These are phyloP conservation scores for Nicotiana knightiana DNA, from an alignment of 257 asterid genomes.

Conservation along the genomic window DNA sequence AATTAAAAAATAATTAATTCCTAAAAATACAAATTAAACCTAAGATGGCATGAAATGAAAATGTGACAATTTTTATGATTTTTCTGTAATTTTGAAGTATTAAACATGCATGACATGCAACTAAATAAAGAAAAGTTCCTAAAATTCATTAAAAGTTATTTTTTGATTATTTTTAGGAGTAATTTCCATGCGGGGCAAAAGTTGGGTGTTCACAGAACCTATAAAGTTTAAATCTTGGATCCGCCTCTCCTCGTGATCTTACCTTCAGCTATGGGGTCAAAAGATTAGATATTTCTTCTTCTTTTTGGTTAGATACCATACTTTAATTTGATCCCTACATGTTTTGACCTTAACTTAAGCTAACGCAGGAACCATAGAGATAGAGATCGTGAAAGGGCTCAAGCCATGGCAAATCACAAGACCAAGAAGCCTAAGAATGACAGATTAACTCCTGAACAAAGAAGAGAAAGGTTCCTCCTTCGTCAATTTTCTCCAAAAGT, in stretches of 20 bases:
- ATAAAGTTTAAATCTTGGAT: no score
- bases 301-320: background rate
- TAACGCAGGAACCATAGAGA: conserved; percentile 79
- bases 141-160: no score
- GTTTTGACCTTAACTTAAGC: conserved; percentile 42
- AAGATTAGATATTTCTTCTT: background rate
- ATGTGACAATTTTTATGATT: no score
- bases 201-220: no score
- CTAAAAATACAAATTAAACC: no score
- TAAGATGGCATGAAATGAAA: no score
- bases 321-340: conserved; percentile 6
- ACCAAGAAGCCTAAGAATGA: conserved; percentile 42
- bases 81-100: no score
- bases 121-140: no score
- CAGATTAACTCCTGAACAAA: conserved; percentile 79
- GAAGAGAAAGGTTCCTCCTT: conserved; percentile 55
- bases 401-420: conserved; percentile 53
- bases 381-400: conserved; percentile 83
- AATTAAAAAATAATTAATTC: no score
- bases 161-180: no score
- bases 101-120: no score
- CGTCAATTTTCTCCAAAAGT: background rate
- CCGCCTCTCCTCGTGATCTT: background rate
- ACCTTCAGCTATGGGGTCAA: background rate
- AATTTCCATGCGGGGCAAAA: no score